These are phyloP conservation scores for Houttuynia cordata DNA, from an alignment of 164 flowering plant species.

Conservation along the genomic window DNA sequence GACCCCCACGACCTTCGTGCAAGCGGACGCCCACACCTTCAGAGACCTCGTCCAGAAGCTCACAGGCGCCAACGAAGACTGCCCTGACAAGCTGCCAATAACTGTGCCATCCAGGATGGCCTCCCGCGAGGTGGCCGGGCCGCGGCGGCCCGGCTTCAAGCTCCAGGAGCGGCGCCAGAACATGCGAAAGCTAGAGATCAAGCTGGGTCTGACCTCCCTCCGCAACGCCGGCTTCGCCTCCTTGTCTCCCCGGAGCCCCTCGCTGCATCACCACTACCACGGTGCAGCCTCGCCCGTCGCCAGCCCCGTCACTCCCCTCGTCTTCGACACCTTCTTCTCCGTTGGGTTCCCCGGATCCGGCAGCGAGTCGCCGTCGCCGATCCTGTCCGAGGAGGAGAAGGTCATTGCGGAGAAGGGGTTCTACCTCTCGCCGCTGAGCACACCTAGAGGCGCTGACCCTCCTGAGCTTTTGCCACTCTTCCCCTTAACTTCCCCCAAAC, in stretches of 20 bases:
- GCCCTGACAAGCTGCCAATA: slow-evolving; percentile 23
- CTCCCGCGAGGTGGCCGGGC: slow-evolving; percentile 16
- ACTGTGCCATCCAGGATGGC: slow-evolving; percentile 18
- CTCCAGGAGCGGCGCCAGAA: slow-evolving; percentile 42
- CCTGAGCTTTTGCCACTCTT: slow-evolving; percentile 40
- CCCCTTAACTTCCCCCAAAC: slow-evolving; percentile 32
- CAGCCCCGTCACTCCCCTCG: slow-evolving; percentile 39
- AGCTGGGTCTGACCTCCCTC: slow-evolving; percentile 27
- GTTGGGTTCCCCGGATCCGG: slow-evolving; percentile 9
- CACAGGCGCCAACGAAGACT: slow-evolving; percentile 29
- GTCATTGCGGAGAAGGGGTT: slow-evolving; percentile 37
- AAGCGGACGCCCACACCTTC: slow-evolving; percentile 39
- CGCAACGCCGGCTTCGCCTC: slow-evolving; percentile 5
- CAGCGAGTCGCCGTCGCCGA: slow-evolving; percentile 22
- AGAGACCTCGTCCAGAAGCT: slow-evolving; percentile 42
- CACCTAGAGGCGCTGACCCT: slow-evolving; percentile 31
- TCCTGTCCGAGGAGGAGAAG: slow-evolving; percentile 29
- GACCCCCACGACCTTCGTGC: slow-evolving; percentile 31
- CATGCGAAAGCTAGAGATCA: slow-evolving; percentile 37
- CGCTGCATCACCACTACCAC: slow-evolving; percentile 12
- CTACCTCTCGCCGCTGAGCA: slow-evolving; percentile 34
- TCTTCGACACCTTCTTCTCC: slow-evolving; percentile 18
- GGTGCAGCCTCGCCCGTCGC: slow-evolving; percentile 12
- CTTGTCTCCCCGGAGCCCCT: background rate
- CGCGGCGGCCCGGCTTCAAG: slow-evolving; percentile 36